Evolutionary conservation across 495 filamentous ascomycete genomes (phyloP).

Genomic region (Tuber brumale): DNA sequence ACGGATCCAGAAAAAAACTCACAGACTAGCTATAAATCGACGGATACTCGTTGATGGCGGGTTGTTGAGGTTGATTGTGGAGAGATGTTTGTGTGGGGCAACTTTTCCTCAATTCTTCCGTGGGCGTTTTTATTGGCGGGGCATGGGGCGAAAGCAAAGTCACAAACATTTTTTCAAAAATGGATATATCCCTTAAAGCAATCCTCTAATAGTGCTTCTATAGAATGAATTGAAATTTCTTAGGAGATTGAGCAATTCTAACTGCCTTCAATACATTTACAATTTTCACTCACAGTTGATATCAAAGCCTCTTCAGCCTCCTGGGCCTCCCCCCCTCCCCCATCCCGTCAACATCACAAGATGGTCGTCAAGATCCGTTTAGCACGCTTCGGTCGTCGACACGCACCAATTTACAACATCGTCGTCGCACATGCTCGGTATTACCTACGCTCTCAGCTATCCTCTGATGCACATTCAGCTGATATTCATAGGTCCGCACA

Average conservation of each 20-base stretch:
- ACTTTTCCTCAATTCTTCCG: slow-evolving; percentile 3
- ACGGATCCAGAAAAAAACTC: background rate
- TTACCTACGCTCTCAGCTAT: slow-evolving; percentile 24
- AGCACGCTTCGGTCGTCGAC: slow-evolving; percentile 83
- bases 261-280: background rate
- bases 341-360: slow-evolving; percentile 23
- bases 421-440: slow-evolving; percentile 94
- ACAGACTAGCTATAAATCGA: background rate
- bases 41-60: background rate
- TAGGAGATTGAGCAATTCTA: slow-evolving; percentile 13
- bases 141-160: slow-evolving; percentile 20
- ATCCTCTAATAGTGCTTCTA: background rate
- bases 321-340: background rate
- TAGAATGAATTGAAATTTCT: background rate
- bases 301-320: background rate
- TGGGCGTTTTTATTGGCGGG: background rate
- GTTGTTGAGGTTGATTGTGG: background rate
- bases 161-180: slow-evolving; percentile 23
- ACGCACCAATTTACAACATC: slow-evolving; percentile 90
- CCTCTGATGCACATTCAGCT: slow-evolving; percentile 5
- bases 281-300: background rate
- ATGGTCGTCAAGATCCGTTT: slow-evolving; percentile 95
- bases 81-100: slow-evolving; percentile 8
- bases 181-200: background rate
- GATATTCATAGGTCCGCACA: background rate